Conservation (phyloP, 2,329 filamentous ascomycete genomes). For the Botrytis sinoallii region DNA sequence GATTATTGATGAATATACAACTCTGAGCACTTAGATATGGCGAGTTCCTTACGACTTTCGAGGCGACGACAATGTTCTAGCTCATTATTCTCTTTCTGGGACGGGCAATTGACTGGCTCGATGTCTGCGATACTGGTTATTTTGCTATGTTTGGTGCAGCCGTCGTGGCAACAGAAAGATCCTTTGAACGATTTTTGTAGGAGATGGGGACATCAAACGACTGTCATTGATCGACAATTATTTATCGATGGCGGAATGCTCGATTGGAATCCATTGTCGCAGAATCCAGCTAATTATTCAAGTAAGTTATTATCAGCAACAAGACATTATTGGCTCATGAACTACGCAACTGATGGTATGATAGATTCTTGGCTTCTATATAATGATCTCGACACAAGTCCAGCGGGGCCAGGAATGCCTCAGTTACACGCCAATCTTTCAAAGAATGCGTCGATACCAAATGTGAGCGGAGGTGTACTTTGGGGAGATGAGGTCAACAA, state of each 20-base stretch:
- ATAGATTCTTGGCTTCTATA: conserved; percentile 55
- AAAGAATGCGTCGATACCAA: conserved; percentile 57
- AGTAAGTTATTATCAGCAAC: conserved; percentile 44
- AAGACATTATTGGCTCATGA: not conserved
- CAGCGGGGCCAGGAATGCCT: conserved; percentile 44
- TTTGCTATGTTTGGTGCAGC: conserved; percentile 22
- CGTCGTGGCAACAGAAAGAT: conserved; percentile 44
- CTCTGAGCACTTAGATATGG: conserved; percentile 14
- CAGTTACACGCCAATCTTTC: conserved; percentile 54
- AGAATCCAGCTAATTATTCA: conserved; percentile 51
- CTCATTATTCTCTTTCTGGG: not conserved
- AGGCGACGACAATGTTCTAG: conserved; percentile 2
- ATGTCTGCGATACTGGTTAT: conserved; percentile 22
- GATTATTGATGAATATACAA: not conserved
- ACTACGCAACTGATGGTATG: not conserved
- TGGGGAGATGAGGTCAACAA: conserved; percentile 64
- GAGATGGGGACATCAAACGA: conserved; percentile 57
- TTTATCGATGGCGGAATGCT: conserved; percentile 62
- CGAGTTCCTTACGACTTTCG: conserved; percentile 2
- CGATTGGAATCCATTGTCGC: conserved; percentile 50
- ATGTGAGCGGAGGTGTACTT: conserved; percentile 47
- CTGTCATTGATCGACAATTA: conserved; percentile 55
- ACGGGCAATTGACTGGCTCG: conserved; percentile 4
- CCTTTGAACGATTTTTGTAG: conserved; percentile 54
- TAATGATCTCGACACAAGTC: conserved; percentile 51